Evolutionary conservation across 1,139 yeast genomes (phyloP), one percentile per base, ranked within the genome.

Genomic region (Candida glucosophila): DNA sequence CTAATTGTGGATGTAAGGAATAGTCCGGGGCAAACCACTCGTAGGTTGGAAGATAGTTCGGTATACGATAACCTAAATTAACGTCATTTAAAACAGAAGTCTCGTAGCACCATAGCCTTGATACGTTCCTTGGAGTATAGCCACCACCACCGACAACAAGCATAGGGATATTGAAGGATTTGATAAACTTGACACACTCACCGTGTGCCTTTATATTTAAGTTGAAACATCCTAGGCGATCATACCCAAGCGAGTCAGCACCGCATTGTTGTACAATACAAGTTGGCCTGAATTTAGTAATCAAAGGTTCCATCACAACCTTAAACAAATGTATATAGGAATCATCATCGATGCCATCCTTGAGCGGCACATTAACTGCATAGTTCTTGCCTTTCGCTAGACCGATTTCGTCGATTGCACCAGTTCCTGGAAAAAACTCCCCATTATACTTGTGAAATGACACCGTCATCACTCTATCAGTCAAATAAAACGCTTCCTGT

Each of bases 131-230:
- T 29, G 95, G 95, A 0, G 98, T 90, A 52, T 90, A 90, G 3
- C 98, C 98, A 29, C 98, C 98, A 18, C 98, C 98, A 15, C 98
- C 98, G 9, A 90, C 57, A 8, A 90, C 95, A 51, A 90, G 60
- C 73, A 85, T 65, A 5, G 97, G 97, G 3, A 90, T 61, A 5
- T 88, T 86, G 51, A 88, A 88, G 13, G 88, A 71, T 47, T 80
- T 81, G 29, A 88, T 77, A 51, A 75, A 88, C 37, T 77, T 74
- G 17, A 88, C 93, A 58, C 98, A 90, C 48, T 86, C 95, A 4
- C 96, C 97, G 49, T 88, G 97, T 0, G 95, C 98, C 26, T 73
- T 66, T 47, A 88, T 86, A 36, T 88, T 85, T 30, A 90, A 64
- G 47, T 90, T 90, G 58, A 90, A 90, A 43, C 95, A 82, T 12